Evolutionary conservation across 352 stramenopile species (phyloP), one percentile per base, ranked within the genome.

Genomic region (Phytopythium ostracodes): DNA sequence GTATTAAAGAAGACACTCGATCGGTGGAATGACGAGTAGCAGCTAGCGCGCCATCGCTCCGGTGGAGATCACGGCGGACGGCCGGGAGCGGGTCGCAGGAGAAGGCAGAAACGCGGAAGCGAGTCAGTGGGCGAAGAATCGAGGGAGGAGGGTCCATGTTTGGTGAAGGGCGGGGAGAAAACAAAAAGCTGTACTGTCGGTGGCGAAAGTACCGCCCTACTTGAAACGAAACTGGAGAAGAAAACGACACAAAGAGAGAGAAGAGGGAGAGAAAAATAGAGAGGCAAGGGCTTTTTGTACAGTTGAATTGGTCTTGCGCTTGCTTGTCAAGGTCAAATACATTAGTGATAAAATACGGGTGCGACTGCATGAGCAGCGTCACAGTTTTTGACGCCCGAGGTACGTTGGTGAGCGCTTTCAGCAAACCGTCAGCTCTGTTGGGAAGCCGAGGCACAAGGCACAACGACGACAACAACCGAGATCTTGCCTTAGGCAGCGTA

Each of bases 1-100:
- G 85, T 94, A 77, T 87, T 94, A 75, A 94, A 94, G 73, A 94
- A 94, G 72, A 88, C 81, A 27, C 70, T 94, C 35, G 81, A 90
- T 55, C 63, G 70, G 44, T 76, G 83, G 72, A 60, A 71, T 36
- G 47, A 43, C 50, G 46, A 77, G 55, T 75, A 70, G 53, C 57
- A 60, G 51, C 20, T 18, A 35, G 31, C n/a, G 20, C 8, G n/a
- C 15, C 25, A 27, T 33, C 22, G 14, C 2, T 2, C 40, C 15
- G 15, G 40, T 22, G 40, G 40, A n/a, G 40, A 22, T n/a, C 10
- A 7, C 40, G 40, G 8, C 17, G 20, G 18, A 27, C 10, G 12
- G 44, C 18, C 44, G 11, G 25, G 22, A 31, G 44, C 44, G 9
- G 24, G 44, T 20, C 44, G 31, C 43, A 50, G 20, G 22, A 31